Percentiles rank a stretch among this genome's conserved stretches.
Conservation (phyloP, 1,284 basidiomycete species). For the Leccinum pachyderme region DNA sequence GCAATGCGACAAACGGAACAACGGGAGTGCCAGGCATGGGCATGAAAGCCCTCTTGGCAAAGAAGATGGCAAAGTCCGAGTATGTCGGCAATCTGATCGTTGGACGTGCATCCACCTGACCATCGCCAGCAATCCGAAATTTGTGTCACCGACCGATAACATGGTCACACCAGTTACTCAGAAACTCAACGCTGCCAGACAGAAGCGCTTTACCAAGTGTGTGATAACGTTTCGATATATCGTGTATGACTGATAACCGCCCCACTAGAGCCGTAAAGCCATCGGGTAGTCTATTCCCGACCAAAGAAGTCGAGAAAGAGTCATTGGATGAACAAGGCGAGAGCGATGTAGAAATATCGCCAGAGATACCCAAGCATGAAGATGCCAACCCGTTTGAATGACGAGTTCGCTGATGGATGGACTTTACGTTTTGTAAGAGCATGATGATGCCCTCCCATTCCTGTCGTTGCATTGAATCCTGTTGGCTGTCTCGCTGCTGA, state of each 20-base stretch:
- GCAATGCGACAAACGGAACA: slow-evolving; percentile 51
- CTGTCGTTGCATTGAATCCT: slow-evolving; percentile 25
- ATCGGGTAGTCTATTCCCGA: slow-evolving; percentile 53
- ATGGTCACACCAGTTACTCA: slow-evolving; percentile 89
- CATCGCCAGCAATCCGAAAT: slow-evolving; percentile 63
- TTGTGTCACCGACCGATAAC: slow-evolving; percentile 89
- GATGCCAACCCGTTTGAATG: slow-evolving; percentile 62
- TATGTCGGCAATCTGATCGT: slow-evolving; percentile 40
- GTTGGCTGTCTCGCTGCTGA: slow-evolving; percentile 33
- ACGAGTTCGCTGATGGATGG: slow-evolving; percentile 1
- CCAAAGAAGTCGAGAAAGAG: slow-evolving; percentile 38
- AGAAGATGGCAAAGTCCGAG: slow-evolving; percentile 84
- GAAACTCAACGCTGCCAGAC: slow-evolving; percentile 85
- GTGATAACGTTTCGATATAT: slow-evolving; percentile 30
- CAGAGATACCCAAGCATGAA: slow-evolving; percentile 35
- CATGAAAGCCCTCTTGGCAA: slow-evolving; percentile 83
- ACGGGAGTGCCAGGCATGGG: slow-evolving; percentile 71
- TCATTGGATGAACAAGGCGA: slow-evolving; percentile 41
- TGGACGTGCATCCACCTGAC: slow-evolving; percentile 1
- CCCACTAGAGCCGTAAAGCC: slow-evolving; percentile 53
- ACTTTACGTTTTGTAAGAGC: slow-evolving; percentile 26
- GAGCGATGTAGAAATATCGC: slow-evolving; percentile 26
- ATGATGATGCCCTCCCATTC: slow-evolving; percentile 21
- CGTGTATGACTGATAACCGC: slow-evolving; percentile 7
- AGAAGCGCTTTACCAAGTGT: slow-evolving; percentile 89